Conservation (phyloP, 345 rosid species). For the Luvunga scandens region DNA sequence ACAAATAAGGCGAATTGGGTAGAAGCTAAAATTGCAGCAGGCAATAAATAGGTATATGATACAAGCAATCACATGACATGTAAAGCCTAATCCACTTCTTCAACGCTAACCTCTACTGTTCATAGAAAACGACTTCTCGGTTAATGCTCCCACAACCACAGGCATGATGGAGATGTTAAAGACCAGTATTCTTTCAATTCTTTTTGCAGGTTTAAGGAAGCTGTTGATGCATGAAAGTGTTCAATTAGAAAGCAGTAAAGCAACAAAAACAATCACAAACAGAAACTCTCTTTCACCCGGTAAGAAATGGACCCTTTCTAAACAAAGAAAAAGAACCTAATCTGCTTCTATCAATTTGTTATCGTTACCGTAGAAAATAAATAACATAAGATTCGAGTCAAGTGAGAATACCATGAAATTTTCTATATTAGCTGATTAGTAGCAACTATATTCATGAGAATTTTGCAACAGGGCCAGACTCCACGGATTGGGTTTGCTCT, state of each 20-base stretch:
- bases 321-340: slow-evolving; percentile 15
- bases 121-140: slow-evolving; percentile 54
- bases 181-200: slow-evolving; percentile 33
- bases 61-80: neutral
- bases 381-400: slow-evolving; percentile 7
- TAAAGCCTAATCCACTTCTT: slow-evolving; percentile 24
- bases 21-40: slow-evolving; percentile 2
- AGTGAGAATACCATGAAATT: slow-evolving; percentile 1
- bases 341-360: slow-evolving; percentile 10
- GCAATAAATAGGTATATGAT: neutral
- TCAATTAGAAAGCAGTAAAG: slow-evolving; percentile 19
- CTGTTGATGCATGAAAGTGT: slow-evolving; percentile 21
- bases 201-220: slow-evolving; percentile 45
- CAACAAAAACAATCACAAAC: slow-evolving; percentile 21
- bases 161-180: slow-evolving; percentile 46
- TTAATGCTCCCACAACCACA: slow-evolving; percentile 33
- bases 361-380: slow-evolving; percentile 11
- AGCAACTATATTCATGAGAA: slow-evolving; percentile 13
- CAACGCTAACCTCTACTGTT: slow-evolving; percentile 38
- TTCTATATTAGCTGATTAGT: slow-evolving; percentile 16
- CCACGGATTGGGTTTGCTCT: slow-evolving; percentile 21
- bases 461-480: slow-evolving; percentile 10
- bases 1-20: neutral
- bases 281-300: slow-evolving; percentile 24
- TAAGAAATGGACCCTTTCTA: slow-evolving; percentile 37